Evolutionary conservation across 768 basidiomycete species (phyloP), one percentile per base, ranked within the genome.

Genomic region (Boletus vermiculosoides): DNA sequence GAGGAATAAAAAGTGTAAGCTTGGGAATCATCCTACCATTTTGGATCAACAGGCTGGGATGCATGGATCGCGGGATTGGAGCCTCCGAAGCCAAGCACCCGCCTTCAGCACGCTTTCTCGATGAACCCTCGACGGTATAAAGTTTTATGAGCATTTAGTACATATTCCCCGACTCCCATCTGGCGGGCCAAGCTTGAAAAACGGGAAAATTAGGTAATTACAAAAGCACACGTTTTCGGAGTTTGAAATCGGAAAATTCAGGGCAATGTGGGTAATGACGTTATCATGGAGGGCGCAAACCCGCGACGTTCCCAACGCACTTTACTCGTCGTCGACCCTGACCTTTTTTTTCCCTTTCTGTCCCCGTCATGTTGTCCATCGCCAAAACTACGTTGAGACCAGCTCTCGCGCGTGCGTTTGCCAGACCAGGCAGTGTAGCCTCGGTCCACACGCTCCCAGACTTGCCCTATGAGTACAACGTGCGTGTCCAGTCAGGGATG

Each of bases 401-500:
- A 20, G 63, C 76, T 9, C 56, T 82, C 45, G 62, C 77, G 34
- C 82, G 85, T 51, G 57, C 80, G 16, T 77, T 84, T 54, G 73
- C 72, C 2, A 74, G 76, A 50, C 73, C 75, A 16, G 67, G 74
- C 30, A 65, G 76, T 40, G 63, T 74, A 15, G 75, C 84, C 36
- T 74, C 76, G 13, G 45, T 85, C 56, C 90, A 93, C 74, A 87
- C 88, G 6, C 82, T 94, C 22, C 92, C 93, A 5, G 76, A 83
- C 40, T 78, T 95, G 31, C 89, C 92, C 45, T 94, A 94, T 68
- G 76, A 77, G 20, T 91, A 94, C 71, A 82, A 92, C 73, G 92
- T 88, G 52, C 58, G 81, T 72, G 3, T 36, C 42, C 6, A n/a
- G 20, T 16, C 12, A 18, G 45, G 18, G 20, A 16, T 34, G 10